A percentile compares a stretch with the other conserved stretches of the same genome.
Conservation (phyloP, 345 rosid genomes). For the Gossypium raimondii region DNA sequence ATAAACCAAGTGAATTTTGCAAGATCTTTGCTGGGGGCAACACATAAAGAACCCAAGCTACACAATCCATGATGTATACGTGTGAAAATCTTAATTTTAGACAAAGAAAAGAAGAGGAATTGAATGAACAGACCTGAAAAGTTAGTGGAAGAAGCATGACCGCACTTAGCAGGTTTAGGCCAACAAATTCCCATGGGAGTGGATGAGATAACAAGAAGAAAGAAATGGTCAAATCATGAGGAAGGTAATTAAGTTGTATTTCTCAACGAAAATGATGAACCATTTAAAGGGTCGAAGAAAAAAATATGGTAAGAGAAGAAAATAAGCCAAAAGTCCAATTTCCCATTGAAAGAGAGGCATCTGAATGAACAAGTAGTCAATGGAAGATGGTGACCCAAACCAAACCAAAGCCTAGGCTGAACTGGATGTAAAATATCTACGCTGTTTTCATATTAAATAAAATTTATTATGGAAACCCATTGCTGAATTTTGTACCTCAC, state of each 20-base stretch:
- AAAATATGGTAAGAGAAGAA: not conserved
- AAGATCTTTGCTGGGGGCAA: not conserved
- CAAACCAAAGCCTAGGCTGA: not conserved
- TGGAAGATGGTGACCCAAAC: not conserved
- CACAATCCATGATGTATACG: not conserved
- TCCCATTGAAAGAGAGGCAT: not conserved
- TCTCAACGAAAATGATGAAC: not conserved
- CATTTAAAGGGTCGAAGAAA: not conserved
- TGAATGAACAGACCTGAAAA: not conserved
- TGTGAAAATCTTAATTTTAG: not conserved
- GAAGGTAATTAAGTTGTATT: not conserved
- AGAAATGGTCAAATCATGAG: not conserved
- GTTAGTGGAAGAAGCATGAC: conserved; percentile 9
- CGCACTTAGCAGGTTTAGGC: conserved; percentile 8
- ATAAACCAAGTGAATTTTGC: no score
- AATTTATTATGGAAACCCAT: not conserved
- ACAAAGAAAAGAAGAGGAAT: not conserved
- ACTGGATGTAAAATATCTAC: not conserved
- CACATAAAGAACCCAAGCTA: not conserved
- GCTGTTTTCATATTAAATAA: no score
- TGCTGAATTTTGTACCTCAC: no score
- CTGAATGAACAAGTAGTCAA: not conserved
- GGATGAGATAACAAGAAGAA: not conserved
- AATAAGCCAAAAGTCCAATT: not conserved
- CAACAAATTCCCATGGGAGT: conserved; percentile 3